Evolutionary conservation across 495 filamentous ascomycete species (phyloP).

Genomic region (Saxophila tyrrhenica): DNA sequence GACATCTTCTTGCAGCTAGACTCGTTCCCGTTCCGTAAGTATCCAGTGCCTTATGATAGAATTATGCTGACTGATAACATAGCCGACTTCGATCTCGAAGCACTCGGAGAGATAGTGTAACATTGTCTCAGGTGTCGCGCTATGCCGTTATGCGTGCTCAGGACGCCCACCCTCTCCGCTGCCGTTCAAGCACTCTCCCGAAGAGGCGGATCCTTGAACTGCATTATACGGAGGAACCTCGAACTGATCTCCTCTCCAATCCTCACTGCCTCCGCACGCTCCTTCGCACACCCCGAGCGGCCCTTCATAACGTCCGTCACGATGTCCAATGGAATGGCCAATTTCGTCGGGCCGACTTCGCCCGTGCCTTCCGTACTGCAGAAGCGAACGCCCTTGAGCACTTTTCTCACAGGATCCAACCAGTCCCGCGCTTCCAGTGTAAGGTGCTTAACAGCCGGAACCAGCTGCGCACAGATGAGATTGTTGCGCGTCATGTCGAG

Average conservation of each 20-base stretch:
- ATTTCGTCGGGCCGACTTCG: background rate
- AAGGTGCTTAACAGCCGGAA: background rate
- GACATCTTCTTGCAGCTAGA: constrained; percentile 18
- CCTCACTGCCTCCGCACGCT: background rate
- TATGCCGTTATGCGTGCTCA: too few species aligned
- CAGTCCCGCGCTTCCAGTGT: background rate
- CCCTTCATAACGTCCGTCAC: background rate
- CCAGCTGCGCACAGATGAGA: background rate
- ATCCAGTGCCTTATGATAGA: background rate
- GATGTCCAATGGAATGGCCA: background rate
- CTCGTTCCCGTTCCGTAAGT: constrained; percentile 17
- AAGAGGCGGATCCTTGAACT: constrained; percentile 30
- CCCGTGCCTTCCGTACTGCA: background rate
- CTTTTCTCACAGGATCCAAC: background rate
- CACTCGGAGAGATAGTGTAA: background rate
- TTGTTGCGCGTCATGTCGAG: background rate
- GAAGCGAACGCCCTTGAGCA: background rate
- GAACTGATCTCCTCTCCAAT: background rate
- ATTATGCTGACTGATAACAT: background rate
- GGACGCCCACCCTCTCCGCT: too few species aligned
- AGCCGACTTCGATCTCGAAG: constrained; percentile 8
- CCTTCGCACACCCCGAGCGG: background rate
- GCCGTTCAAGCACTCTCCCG: too few species aligned
- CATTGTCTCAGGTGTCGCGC: too few species aligned
- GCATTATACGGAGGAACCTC: background rate